A percentile compares a stretch with the other conserved stretches of the same genome.
These are phyloP conservation scores for Debaryomyces maramus DNA, from an alignment of 805 yeast genomes.

Conservation along the genomic window DNA sequence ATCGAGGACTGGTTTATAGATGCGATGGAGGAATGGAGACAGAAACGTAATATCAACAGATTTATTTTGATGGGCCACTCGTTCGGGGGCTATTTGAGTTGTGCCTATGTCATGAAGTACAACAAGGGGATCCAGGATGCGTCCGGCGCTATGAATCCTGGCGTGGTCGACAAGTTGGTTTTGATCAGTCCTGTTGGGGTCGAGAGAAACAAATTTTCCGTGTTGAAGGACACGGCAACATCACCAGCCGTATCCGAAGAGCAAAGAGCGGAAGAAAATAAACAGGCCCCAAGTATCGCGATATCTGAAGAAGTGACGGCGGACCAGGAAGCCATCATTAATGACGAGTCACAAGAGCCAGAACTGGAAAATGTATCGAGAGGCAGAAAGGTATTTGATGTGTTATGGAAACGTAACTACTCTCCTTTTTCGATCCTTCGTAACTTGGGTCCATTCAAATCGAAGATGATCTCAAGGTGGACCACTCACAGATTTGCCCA, in stretches of 20 bases:
- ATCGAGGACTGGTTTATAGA: constrained; percentile 47
- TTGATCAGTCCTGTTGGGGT: constrained; percentile 46
- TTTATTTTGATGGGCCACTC: constrained; percentile 45
- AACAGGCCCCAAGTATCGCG: constrained; percentile 11
- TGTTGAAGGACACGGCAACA: constrained; percentile 20
- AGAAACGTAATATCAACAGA: constrained; percentile 30
- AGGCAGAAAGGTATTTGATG: constrained; percentile 32
- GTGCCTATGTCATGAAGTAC: constrained; percentile 44
- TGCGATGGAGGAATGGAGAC: constrained; percentile 44
- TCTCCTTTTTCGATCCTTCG: constrained; percentile 59
- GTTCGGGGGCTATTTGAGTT: constrained; percentile 45
- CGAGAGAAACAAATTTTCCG: constrained; percentile 34
- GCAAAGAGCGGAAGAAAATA: constrained; percentile 15
- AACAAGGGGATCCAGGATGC: constrained; percentile 23
- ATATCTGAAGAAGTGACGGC: constrained; percentile 18
- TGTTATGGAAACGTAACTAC: constrained; percentile 52
- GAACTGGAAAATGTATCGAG: constrained; percentile 14
- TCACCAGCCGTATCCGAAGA: constrained; percentile 11
- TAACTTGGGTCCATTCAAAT: constrained; percentile 52
- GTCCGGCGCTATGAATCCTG: constrained; percentile 16
- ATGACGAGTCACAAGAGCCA: constrained; percentile 9
- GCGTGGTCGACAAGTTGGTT: constrained; percentile 37
- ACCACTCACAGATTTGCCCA: constrained; percentile 47
- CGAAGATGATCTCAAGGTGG: constrained; percentile 54
- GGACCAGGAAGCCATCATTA: constrained; percentile 28